Conservation (phyloP, 2,329 filamentous ascomycete genomes). For the Bimuria novae-zelandiae region DNA sequence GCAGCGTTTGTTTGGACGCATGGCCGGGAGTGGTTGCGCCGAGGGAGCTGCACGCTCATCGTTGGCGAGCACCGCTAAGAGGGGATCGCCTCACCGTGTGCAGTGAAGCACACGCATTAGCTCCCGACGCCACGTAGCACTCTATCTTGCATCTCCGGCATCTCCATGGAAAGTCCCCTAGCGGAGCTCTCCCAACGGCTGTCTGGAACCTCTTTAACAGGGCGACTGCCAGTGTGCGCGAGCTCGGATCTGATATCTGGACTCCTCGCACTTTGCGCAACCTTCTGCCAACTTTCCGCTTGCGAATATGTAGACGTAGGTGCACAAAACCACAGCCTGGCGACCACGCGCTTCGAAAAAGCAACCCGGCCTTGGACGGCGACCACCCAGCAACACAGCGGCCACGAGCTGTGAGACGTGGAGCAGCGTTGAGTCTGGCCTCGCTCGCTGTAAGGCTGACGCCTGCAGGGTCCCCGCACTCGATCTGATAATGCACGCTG, state of each 20-base stretch:
- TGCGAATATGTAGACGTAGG: not conserved
- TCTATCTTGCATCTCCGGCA: constrained; percentile 36
- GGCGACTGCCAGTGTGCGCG: constrained; percentile 9
- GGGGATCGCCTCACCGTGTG: constrained; percentile 8
- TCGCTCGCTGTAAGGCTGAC: constrained; percentile 14
- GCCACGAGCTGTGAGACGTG: constrained; percentile 27
- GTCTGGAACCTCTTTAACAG: constrained; percentile 17
- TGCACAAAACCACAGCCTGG: no score
- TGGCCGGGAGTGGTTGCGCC: constrained; percentile 1
- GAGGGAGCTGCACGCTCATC: not conserved
- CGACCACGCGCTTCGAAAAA: constrained; percentile 4
- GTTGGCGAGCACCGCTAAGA: not conserved
- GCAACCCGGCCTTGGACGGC: constrained; percentile 7
- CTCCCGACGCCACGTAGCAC: constrained; percentile 28
- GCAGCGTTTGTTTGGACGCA: not conserved
- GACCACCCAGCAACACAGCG: constrained; percentile 12
- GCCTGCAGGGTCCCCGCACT: not conserved
- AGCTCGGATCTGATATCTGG: constrained; percentile 1
- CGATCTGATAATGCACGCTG: constrained; percentile 7
- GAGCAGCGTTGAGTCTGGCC: constrained; percentile 20
- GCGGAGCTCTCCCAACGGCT: not conserved
- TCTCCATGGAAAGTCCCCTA: constrained; percentile 30
- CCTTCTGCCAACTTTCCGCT: constrained; percentile 17
- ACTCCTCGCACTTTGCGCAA: constrained; percentile 1
- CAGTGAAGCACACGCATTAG: constrained; percentile 9